Evolutionary conservation across 257 asterid genomes (phyloP).

Genomic region (Solanum medicagineum): DNA sequence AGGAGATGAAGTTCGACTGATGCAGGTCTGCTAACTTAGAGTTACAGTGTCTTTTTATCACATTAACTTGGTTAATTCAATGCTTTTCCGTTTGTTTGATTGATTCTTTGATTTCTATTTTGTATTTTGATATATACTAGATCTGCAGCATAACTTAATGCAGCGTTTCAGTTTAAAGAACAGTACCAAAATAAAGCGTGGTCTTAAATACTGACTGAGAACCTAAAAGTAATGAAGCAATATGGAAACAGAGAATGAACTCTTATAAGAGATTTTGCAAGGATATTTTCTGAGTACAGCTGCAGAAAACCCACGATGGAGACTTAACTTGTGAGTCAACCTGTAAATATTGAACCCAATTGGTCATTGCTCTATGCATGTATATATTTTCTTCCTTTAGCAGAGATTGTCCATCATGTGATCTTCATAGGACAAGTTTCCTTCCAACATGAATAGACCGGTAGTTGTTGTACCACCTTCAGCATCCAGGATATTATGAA

Average conservation of each 20-base stretch:
- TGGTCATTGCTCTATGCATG: not conserved
- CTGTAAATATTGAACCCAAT: not conserved
- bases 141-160: not conserved
- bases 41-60: not conserved
- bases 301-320: not conserved
- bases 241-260: not conserved
- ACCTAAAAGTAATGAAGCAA: not conserved
- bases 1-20: conserved; percentile 68
- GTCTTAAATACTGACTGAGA: not conserved
- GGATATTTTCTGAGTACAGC: not conserved
- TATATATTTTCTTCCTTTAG: not conserved
- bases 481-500: not conserved
- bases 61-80: not conserved
- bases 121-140: not conserved
- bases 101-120: not conserved
- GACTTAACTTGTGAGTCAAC: not conserved
- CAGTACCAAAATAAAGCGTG: not conserved
- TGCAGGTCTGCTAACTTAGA: conserved; percentile 53
- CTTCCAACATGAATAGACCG: not conserved
- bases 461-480: not conserved
- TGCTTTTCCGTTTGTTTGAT: not conserved
- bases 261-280: not conserved
- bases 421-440: not conserved
- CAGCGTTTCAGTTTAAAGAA: not conserved
- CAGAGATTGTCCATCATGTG: not conserved